Evolutionary conservation across 495 filamentous ascomycete species (phyloP), one percentile per base, ranked within the genome.

Genomic region (Aspergillus cavernicola): DNA sequence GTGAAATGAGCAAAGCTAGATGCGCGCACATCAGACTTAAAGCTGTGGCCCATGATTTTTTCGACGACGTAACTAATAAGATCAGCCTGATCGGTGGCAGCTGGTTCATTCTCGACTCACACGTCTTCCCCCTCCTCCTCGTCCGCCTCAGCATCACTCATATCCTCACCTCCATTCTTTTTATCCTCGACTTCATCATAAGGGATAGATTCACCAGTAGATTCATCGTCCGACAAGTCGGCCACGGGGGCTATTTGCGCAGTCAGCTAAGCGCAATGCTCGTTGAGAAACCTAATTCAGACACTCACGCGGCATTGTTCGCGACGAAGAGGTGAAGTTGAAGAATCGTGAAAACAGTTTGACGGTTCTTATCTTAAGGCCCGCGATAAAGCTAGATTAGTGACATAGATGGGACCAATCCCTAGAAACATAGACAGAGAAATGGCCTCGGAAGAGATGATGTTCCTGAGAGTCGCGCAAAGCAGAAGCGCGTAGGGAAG

Each of bases 1-100:
- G 10, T 5, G 36, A 19, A 29, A 31, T 7, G 18, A 36, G n/a
- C 19, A 31, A 3, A 29, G 11, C 7, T 24, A 12, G 18, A 33
- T 20, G 28, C 31, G 58, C 66, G 41, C 52, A 73, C 76, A 46
- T 73, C 66, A 15, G 63, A 65, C 12, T 56, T 51, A 54, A 72
- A 81, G 8, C 55, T 51, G 49, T 86, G 84, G 0, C 61, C 63
- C 5, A 75, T 20, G 24, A 87, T 85, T 13, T 70, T 71, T 52
- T 87, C 83, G 1, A 87, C 84, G 10, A 79, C 61, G 57, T 78
- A 87, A n/a, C 82, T 85, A 43, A 23, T 15, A 26, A 11, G 29
- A 50, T 79, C 57, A 82, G 74, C 49, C 7, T 26, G 24, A 26
- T 13, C 3, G 18, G 31, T 29, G 38, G 19, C 16, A 33, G 6